A percentile compares a stretch with the other conserved stretches of the same genome.
These are phyloP conservation scores for Xerocomus spinulosus DNA, from an alignment of 768 basidiomycete genomes.

Conservation along the genomic window DNA sequence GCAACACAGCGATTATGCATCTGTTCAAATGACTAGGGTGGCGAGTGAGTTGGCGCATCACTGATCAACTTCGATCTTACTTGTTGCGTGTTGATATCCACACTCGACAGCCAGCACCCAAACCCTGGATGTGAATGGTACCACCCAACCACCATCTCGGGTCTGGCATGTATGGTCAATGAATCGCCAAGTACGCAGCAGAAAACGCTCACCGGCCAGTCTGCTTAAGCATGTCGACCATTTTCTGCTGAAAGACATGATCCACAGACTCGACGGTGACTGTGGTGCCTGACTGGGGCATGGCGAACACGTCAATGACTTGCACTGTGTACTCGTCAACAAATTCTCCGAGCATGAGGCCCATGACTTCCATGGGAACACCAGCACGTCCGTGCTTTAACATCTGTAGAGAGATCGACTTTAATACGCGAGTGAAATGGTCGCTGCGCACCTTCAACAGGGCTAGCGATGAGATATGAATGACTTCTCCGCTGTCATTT, in stretches of 20 bases:
- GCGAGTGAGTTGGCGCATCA: conserved; percentile 12
- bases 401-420: conserved; percentile 60
- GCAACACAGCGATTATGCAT: conserved; percentile 92
- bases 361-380: conserved; percentile 99
- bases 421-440: not conserved
- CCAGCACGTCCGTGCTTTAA: conserved; percentile 98
- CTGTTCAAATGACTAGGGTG: conserved; percentile 85
- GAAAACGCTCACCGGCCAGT: conserved; percentile 74
- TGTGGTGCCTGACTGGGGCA: conserved; percentile 97
- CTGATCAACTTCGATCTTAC: conserved; percentile 33
- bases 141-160: conserved; percentile 99
- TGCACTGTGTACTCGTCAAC: conserved; percentile 96
- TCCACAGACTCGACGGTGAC: conserved; percentile 98
- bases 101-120: conserved; percentile 98
- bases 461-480: conserved; percentile 97
- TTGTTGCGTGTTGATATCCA: conserved; percentile 99
- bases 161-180: conserved; percentile 40
- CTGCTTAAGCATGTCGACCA: conserved; percentile 99
- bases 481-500: conserved; percentile 73
- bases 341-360: conserved; percentile 95
- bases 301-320: conserved; percentile 96
- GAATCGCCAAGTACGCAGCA: conserved; percentile 2
- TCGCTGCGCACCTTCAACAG: conserved; percentile 74
- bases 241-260: conserved; percentile 96
- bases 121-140: conserved; percentile 99